Percentiles rank a stretch among this genome's conserved stretches.
Evolutionary conservation across 78 protist species (phyloP).

Genomic region (Dictyostelium brefeldianum): DNA sequence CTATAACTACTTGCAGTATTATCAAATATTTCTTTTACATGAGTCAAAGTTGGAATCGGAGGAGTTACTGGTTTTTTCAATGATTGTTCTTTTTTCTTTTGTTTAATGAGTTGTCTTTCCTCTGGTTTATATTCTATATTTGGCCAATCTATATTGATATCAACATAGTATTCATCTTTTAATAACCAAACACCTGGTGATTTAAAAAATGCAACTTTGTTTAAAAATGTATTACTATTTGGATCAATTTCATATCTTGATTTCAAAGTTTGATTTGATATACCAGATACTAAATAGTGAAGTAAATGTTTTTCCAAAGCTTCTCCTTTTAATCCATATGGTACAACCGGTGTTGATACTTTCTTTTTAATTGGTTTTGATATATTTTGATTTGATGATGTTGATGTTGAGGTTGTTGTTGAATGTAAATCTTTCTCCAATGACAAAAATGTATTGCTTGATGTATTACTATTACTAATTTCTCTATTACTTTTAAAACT

Average conservation of each 20-base stretch:
- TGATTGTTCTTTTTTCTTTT: not conserved
- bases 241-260: constrained; percentile 6
- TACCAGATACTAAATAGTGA: not conserved
- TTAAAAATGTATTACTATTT: constrained; percentile 25
- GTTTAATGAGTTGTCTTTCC: not conserved
- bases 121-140: constrained; percentile 10
- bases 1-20: not conserved
- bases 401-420: not conserved
- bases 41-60: not conserved
- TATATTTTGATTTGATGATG: not conserved
- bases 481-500: too few species aligned
- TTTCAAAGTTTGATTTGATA: constrained; percentile 1
- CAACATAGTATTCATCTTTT: constrained; percentile 1
- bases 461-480: not conserved
- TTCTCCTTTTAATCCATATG: constrained; percentile 12
- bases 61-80: not conserved
- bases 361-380: not conserved
- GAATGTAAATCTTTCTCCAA: not conserved
- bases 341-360: not conserved
- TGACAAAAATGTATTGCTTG: not conserved
- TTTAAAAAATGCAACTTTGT: constrained; percentile 1
- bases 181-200: constrained; percentile 16
- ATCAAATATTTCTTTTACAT: not conserved
- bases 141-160: not conserved
- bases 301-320: constrained; percentile 7